phyloP scores from a whole-genome alignment of 352 stramenopile genomes.

The Phytophthora kernoviae region DNA sequence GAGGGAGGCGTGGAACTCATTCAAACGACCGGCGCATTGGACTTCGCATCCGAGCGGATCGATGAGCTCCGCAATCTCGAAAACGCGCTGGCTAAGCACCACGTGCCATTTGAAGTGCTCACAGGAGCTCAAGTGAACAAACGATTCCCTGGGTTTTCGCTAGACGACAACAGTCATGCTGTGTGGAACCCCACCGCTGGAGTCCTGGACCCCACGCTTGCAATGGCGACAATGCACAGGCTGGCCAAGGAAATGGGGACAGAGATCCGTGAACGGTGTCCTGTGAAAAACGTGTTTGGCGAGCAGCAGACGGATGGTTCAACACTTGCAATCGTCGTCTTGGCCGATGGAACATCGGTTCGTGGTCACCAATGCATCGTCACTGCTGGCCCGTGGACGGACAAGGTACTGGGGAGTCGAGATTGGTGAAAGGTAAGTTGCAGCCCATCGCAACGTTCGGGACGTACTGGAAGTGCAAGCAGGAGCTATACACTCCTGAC shows the following conservation, averaged over 20 bases:
- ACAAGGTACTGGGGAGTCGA: slow-evolving; percentile 39
- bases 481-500: slow-evolving; percentile 46
- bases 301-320: slow-evolving; percentile 22
- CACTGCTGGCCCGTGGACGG: slow-evolving; percentile 61
- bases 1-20: slow-evolving; percentile 44
- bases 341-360: slow-evolving; percentile 34
- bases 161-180: slow-evolving; percentile 41
- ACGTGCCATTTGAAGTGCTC: slow-evolving; percentile 52
- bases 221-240: slow-evolving; percentile 57
- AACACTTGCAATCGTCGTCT: slow-evolving; percentile 30
- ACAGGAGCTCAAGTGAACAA: slow-evolving; percentile 46
- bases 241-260: slow-evolving; percentile 41
- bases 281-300: slow-evolving; percentile 27
- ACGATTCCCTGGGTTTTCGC: slow-evolving; percentile 57
- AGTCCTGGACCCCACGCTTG: slow-evolving; percentile 58
- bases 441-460: slow-evolving; percentile 69
- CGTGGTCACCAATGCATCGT: slow-evolving; percentile 52
- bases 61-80: slow-evolving; percentile 37
- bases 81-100: slow-evolving; percentile 31
- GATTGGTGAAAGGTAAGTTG: slow-evolving; percentile 39
- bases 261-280: slow-evolving; percentile 44
- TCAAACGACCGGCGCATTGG: slow-evolving; percentile 65
- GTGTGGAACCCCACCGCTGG: slow-evolving; percentile 54
- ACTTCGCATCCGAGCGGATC: slow-evolving; percentile 43
- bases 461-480: slow-evolving; percentile 62